Base-by-base conservation (phyloP, 331 rosid species). In the Malus hybrid region DNA sequence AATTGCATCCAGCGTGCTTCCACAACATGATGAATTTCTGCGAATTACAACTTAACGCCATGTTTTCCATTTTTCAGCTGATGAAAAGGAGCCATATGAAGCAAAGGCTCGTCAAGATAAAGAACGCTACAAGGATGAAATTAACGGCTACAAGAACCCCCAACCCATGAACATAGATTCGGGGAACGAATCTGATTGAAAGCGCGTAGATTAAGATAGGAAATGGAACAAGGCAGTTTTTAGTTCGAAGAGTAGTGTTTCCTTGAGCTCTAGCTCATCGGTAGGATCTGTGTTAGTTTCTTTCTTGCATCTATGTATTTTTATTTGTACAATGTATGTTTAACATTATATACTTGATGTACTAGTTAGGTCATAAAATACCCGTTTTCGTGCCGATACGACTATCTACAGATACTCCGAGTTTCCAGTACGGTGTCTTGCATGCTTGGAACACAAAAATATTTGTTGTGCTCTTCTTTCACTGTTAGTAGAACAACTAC, bases 71-170 rank as follows among this genome's bases (percentile, higher is more conserved):
- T 10, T 48, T 77, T 78, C 90, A 95, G 99, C 29, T 34, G 99
- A 92, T 77, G 99, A 95, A 82, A 95, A 95, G 85, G 99, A 92
- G 80, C 97, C 96, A 3, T 92, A 85, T n/a, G 99, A 95, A 82
- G 93, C 88, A 4, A 95, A 87, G 89, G 97, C 97, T 76, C 93
- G 80, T 13, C 93, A 80, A 15, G 99, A 95, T 84, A 92, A 95
- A 78, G 78, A 85, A 60, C 96, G 99, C 44, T 95, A 92, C 87
- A 81, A 78, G 92, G 99, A 90, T 48, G 96, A 90, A 86, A 86
- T 92, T 73, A 92, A 85, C 73, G 97, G 93, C 68, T 95, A 92
- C 86, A 94, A 87, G 90, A 94, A 92, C 80, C 87, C 95, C 12
- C 99, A 94, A 71, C 86, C 97, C 2, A 84, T 86, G 93, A 83